Conservation (phyloP, 164 flowering plant species). For the Kalanchoe fedtschenkoi region DNA sequence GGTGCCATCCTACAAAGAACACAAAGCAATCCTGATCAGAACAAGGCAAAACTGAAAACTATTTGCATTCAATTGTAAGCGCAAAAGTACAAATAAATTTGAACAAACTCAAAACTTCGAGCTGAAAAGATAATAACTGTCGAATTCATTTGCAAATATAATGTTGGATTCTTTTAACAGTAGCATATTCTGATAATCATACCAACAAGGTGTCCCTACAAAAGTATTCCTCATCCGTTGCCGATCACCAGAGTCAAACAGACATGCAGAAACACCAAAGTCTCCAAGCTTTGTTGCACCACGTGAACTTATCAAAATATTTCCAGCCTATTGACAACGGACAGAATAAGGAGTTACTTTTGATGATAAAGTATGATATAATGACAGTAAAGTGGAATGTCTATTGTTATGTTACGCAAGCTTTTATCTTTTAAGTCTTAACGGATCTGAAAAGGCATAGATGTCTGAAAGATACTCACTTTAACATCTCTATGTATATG, state of each 20-base stretch:
- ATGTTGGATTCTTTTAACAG: neutral
- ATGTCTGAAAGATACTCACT: constrained; percentile 25
- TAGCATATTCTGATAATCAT: constrained; percentile 10
- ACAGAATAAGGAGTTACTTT: neutral
- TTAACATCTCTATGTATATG: constrained; percentile 97
- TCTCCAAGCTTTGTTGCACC: constrained; percentile 84
- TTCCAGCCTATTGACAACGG: constrained; percentile 57
- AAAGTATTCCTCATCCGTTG: constrained; percentile 83
- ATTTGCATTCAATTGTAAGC: neutral
- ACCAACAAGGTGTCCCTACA: constrained; percentile 99
- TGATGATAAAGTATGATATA: neutral
- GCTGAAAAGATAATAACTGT: neutral
- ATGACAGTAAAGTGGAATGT: neutral
- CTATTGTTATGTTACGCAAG: no score
- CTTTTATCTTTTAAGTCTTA: neutral
- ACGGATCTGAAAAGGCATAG: neutral
- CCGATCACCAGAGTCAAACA: constrained; percentile 94
- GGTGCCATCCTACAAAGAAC: constrained; percentile 89
- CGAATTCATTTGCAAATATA: neutral
- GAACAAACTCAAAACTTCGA: no score
- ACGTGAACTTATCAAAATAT: constrained; percentile 60
- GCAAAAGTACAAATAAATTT: neutral
- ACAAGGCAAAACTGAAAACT: neutral
- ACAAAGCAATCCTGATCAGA: neutral
- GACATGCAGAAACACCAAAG: constrained; percentile 94